Evolutionary conservation across 2,329 filamentous ascomycete species (phyloP).

Genomic region (Lecanicillium sp.): DNA sequence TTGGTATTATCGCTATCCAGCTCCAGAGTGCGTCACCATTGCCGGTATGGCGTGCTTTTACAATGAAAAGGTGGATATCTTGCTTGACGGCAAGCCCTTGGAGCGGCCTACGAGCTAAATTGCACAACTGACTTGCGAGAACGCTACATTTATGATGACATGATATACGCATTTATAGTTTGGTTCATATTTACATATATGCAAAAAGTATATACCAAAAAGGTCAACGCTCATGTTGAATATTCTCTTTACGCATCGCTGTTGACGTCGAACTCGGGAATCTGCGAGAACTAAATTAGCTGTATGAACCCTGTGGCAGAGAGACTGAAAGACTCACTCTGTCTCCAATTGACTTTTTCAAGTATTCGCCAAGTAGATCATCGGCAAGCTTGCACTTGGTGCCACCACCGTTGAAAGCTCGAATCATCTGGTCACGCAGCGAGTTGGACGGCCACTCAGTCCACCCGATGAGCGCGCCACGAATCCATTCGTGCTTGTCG

Average conservation of each 20-base stretch:
- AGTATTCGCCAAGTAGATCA: constrained; percentile 6
- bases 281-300: neutral
- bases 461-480: constrained; percentile 14
- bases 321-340: constrained; percentile 2
- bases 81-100: constrained; percentile 39
- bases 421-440: constrained; percentile 10
- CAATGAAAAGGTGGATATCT: constrained; percentile 60
- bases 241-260: neutral
- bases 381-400: constrained; percentile 9
- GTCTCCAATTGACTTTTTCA: constrained; percentile 7
- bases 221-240: too few relatives aligned
- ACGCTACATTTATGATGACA: neutral
- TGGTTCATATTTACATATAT: too few relatives aligned
- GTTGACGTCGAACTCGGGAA: constrained; percentile 1
- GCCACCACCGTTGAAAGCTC: constrained; percentile 5
- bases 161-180: neutral
- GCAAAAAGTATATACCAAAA: neutral
- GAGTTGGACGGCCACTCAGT: constrained; percentile 4
- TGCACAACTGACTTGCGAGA: too few relatives aligned
- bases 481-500: constrained; percentile 20
- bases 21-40: constrained; percentile 44
- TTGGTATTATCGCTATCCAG: constrained; percentile 56
- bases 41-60: constrained; percentile 55
- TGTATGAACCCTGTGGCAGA: neutral
- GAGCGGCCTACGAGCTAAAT: constrained; percentile 18